Percentiles rank a stretch among this genome's conserved stretches.
Conservation (phyloP, 805 yeast species). For the Cyberlindnera suaveolens region DNA sequence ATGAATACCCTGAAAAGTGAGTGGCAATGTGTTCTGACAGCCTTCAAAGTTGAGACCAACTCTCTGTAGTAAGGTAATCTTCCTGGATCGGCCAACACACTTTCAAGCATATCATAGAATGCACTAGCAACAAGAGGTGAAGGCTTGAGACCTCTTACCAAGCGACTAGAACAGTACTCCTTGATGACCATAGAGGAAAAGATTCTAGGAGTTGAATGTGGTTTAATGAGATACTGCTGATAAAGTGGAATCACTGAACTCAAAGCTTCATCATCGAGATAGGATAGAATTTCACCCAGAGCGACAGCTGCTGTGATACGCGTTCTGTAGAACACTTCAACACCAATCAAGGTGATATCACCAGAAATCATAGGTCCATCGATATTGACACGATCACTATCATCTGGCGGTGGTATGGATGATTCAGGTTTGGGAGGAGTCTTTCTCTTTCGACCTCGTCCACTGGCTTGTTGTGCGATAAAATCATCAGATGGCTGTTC, state of each 20-base stretch:
- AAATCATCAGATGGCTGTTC: constrained; percentile 9
- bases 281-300: constrained; percentile 59
- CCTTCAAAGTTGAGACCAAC: constrained; percentile 76
- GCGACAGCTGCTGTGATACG: constrained; percentile 73
- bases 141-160: constrained; percentile 14
- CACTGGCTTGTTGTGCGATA: constrained; percentile 14
- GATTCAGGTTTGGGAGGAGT: constrained; percentile 19
- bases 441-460: constrained; percentile 46
- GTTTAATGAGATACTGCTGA: constrained; percentile 11
- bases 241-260: constrained; percentile 33
- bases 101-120: constrained; percentile 25
- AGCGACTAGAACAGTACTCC: constrained; percentile 46
- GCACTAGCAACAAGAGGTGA: constrained; percentile 23
- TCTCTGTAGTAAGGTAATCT: constrained; percentile 64
- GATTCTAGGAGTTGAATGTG: constrained; percentile 69
- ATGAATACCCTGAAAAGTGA: constrained; percentile 74
- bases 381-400: constrained; percentile 67
- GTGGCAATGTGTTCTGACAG: constrained; percentile 82
- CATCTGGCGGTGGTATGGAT: constrained; percentile 41
- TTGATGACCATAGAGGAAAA: constrained; percentile 63
- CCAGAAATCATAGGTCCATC: constrained; percentile 92
- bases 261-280: constrained; percentile 36
- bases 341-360: constrained; percentile 80
- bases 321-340: constrained; percentile 65
- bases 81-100: constrained; percentile 36